These are phyloP conservation scores for Mycena alexandri DNA, from an alignment of 768 basidiomycete species.

Conservation along the genomic window DNA sequence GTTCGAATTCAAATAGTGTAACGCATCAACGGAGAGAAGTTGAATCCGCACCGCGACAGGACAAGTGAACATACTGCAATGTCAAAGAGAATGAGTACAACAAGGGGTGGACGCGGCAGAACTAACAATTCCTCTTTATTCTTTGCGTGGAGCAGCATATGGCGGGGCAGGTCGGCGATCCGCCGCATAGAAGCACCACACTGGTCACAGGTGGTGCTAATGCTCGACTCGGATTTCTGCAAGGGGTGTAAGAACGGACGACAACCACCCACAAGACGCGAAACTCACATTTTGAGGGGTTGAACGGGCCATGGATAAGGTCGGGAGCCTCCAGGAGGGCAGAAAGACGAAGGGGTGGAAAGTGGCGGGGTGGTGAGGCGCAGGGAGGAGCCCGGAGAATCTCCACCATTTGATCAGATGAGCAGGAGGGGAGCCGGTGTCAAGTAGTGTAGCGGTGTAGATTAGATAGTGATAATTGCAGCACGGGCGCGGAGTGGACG, in stretches of 20 bases:
- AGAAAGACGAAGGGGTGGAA: no score
- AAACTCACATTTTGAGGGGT: background rate
- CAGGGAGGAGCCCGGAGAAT: no score
- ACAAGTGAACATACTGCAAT: conserved; percentile 24
- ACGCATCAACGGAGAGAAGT: background rate
- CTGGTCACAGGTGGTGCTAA: conserved; percentile 9
- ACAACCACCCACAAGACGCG: background rate
- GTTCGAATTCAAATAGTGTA: background rate
- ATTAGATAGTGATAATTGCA: no score
- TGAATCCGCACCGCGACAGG: conserved; percentile 12
- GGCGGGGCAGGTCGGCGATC: conserved; percentile 23
- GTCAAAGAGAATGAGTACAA: background rate
- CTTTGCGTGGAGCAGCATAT: conserved; percentile 25
- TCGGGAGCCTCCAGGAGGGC: no score
- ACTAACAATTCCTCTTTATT: conserved; percentile 31
- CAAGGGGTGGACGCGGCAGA: background rate
- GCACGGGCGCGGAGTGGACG: no score
- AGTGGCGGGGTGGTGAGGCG: no score
- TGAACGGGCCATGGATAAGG: conserved; percentile 21
- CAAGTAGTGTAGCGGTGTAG: no score
- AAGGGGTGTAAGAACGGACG: background rate
- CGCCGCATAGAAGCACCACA: conserved; percentile 22
- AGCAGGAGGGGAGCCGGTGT: no score
- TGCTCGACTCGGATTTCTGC: conserved; percentile 4
- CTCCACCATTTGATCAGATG: no score